Base-by-base conservation (phyloP, 2,329 filamentous ascomycete genomes). In the Neofusicoccum parvum region DNA sequence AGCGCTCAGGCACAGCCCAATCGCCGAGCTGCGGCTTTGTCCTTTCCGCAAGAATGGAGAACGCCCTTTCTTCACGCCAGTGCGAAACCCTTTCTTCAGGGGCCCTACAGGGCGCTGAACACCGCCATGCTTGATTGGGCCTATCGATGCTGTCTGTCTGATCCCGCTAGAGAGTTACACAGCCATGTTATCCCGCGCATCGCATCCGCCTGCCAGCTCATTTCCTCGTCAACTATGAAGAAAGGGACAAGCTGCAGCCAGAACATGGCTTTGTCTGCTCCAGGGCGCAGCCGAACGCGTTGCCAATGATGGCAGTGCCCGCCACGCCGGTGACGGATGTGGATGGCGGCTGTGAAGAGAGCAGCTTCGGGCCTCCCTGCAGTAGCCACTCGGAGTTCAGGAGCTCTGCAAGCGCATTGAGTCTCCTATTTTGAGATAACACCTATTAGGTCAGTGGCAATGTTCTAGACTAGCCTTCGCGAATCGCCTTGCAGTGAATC, bases 81-180 rank as follows among this genome's bases (percentile, higher is more conserved):
- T 23, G 27, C 56, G 43, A 43, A 23, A 60, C 56, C 56, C 56
- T 60, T 60, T 60, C 56, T 60, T 60, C 56, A 60, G 56, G 56
- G 56, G 56, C 39, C 41, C 41, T 59, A 48, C 43, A 37, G 43
- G 56, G 56, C 56, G 41, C 32, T 48, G 56, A 36, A 48, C 10
- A 7, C 27, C 32, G 56, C 56, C 56, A 48, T 60, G 43, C 41
- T 43, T 39, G 27, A 48, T 48, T 48, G 23, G 37, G 41, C 32
- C 3, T 5, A 14, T 48, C 27, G 17, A 20, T 12, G 7, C 32
- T 37, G 56, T 46, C 37, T n/a, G 23, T 43, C 37, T 12, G 23
- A 45, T 37, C 17, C 17, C 32, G 14, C n/a, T 20, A 20, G 12
- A 27, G 3, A 27, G 56, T 60, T 27, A 60, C 56, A 49, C 56